A percentile compares a stretch with the other conserved stretches of the same genome.
These are phyloP conservation scores for Neonothopanus nambi DNA, from an alignment of 1,284 basidiomycete genomes.

Conservation along the genomic window DNA sequence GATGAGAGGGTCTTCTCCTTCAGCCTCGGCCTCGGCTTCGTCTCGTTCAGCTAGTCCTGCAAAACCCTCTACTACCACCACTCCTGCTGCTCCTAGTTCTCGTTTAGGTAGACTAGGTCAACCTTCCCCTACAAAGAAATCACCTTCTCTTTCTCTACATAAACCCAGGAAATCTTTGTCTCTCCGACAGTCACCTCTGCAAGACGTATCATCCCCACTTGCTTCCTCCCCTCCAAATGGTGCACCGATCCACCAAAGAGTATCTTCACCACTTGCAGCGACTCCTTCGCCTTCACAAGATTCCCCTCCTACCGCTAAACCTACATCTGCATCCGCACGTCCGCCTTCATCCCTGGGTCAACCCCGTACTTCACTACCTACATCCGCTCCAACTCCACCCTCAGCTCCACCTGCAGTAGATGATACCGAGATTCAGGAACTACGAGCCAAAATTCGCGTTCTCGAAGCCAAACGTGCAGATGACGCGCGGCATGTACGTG, in stretches of 20 bases:
- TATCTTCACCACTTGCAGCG: conserved; percentile 39
- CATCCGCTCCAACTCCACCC: conserved; percentile 12
- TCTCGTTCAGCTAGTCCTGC: conserved; percentile 39
- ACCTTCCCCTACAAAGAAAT: conserved; percentile 41
- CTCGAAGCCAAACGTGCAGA: conserved; percentile 87
- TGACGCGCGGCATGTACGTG: conserved; percentile 80
- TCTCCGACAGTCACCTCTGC: conserved; percentile 33
- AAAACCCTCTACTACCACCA: conserved; percentile 39
- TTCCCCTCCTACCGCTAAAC: neutral
- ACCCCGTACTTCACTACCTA: conserved; percentile 25
- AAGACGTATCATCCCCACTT: conserved; percentile 22
- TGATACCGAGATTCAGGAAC: conserved; percentile 75
- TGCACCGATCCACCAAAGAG: conserved; percentile 24
- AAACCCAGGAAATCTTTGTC: conserved; percentile 38
- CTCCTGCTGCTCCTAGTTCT: conserved; percentile 16
- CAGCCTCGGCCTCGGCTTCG: conserved; percentile 34
- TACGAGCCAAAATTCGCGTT: conserved; percentile 81
- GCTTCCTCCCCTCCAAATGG: conserved; percentile 16
- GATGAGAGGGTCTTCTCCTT: conserved; percentile 32
- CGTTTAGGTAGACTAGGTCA: conserved; percentile 29
- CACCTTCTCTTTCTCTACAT: conserved; percentile 30
- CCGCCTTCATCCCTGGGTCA: conserved; percentile 18
- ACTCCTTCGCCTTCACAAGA: conserved; percentile 19
- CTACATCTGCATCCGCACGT: neutral
- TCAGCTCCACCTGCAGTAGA: conserved; percentile 35